phyloP scores from a whole-genome alignment of 2,329 filamentous ascomycete genomes.

The Macrophomina phaseolina region DNA sequence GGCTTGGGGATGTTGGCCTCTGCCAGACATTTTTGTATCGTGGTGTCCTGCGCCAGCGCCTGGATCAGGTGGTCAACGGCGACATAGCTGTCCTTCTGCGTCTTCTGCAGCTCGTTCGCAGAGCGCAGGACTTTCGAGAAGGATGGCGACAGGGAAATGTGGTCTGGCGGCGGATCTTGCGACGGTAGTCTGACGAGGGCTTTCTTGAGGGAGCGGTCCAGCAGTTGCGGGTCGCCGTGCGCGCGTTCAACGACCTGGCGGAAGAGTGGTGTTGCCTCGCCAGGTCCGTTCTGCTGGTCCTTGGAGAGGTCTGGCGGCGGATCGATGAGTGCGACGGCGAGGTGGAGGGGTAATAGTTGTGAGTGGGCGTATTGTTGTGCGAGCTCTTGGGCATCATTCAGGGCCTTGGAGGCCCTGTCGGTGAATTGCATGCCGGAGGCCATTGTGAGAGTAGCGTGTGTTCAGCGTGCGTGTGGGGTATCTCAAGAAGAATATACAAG shows the following conservation, averaged over 20 bases:
- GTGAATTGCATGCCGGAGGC: constrained; percentile 87
- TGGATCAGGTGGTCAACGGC: constrained; percentile 94
- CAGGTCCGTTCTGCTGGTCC: constrained; percentile 71
- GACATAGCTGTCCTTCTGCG: constrained; percentile 95
- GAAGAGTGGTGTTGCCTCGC: constrained; percentile 78
- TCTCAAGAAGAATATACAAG: constrained; percentile 6
- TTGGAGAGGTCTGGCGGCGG: constrained; percentile 75
- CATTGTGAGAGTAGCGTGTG: constrained; percentile 56
- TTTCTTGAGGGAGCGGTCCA: constrained; percentile 92
- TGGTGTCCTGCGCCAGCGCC: constrained; percentile 77
- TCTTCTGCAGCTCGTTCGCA: constrained; percentile 89
- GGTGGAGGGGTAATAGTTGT: constrained; percentile 87
- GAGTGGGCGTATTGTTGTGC: constrained; percentile 90
- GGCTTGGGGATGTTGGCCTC: constrained; percentile 91
- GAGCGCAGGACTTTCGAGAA: constrained; percentile 83
- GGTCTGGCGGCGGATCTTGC: constrained; percentile 92
- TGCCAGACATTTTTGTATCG: constrained; percentile 74
- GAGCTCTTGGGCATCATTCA: constrained; percentile 85
- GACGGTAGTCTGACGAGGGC: constrained; percentile 86
- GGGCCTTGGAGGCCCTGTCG: constrained; percentile 86
- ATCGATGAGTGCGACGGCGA: constrained; percentile 82
- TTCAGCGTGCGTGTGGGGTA: constrained; percentile 1
- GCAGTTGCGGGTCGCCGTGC: constrained; percentile 86
- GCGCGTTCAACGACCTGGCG: constrained; percentile 93
- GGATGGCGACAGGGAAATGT: constrained; percentile 78